A percentile compares a stretch with the other conserved stretches of the same genome.
Conservation (phyloP, 2,329 filamentous ascomycete species). For the Clarireedia monteithiana region DNA sequence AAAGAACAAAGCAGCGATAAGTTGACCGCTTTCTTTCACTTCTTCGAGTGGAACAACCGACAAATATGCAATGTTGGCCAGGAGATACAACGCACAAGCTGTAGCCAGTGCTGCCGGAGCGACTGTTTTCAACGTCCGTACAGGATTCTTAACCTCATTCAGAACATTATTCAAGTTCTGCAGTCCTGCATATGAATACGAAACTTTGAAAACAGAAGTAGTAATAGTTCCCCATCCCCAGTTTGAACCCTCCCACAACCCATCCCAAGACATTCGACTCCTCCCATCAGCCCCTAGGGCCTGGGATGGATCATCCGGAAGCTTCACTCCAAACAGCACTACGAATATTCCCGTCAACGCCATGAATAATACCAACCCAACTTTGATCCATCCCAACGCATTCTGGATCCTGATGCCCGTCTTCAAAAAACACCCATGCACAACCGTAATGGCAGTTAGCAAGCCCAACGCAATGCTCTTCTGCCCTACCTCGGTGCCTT, state of each 20-base stretch:
- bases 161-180: constrained; percentile 48
- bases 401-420: constrained; percentile 54
- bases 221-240: constrained; percentile 61
- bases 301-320: constrained; percentile 22
- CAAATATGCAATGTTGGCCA: constrained; percentile 54
- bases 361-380: constrained; percentile 53
- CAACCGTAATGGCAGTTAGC: constrained; percentile 46
- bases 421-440: constrained; percentile 52
- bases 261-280: constrained; percentile 35
- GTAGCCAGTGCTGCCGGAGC: constrained; percentile 45
- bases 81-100: constrained; percentile 47
- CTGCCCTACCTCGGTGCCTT: constrained; percentile 39
- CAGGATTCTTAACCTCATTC: constrained; percentile 49
- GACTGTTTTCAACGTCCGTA: constrained; percentile 48
- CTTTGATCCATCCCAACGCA: constrained; percentile 54
- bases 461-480: constrained; percentile 40
- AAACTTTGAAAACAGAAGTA: constrained; percentile 47
- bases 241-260: constrained; percentile 55
- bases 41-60: constrained; percentile 48
- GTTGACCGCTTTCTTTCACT: constrained; percentile 45
- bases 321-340: constrained; percentile 36
- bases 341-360: constrained; percentile 52
- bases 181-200: constrained; percentile 48
- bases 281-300: neutral
- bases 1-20: constrained; percentile 51